Evolutionary conservation across 352 stramenopile genomes (phyloP), one percentile per base, ranked within the genome.

Genomic region (Pythium folliculosum): DNA sequence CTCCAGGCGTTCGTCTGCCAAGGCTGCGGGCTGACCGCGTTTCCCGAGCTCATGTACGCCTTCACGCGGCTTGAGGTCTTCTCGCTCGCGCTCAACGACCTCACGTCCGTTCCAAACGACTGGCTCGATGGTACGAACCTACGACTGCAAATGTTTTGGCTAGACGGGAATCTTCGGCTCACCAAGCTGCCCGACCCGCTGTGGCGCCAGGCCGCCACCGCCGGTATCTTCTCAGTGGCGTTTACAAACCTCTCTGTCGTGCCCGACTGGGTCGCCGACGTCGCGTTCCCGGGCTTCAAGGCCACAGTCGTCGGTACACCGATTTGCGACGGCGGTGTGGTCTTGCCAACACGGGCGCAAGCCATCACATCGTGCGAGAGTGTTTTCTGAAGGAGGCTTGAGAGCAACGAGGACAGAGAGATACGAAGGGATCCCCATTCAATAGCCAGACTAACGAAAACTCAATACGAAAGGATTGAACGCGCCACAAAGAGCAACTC

Each of bases 221-320:
- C 23, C 22, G 44, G 27, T 0, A 37, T 54, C 16, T 45, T 55
- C 27, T 44, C 43, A 1, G 12, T 56, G 17, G 17, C 17, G 14
- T 45, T 2, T 7, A 64, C 57, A n/a, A 64, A 55, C 14, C n/a
- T 64, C n/a, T 49, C 57, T 5, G 45, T 48, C 30, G 30, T 64
- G 17, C 57, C 57, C 1, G 27, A 54, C 8, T 55, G 44, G 43
- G 56, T 53, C 19, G 16, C 43, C 10, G 56, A 54, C 21, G 38
- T 54, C 19, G 56, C 56, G 2, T 32, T n/a, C 3, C 40, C 56
- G 14, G 32, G 50, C 13, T 53, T 63, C 19, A 16, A 35, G 23
- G 23, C 53, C 17, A 47, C 25, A 16, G 56, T 43, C 2, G 16
- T 32, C 10, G 38, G 32, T 6, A 54, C 56, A 2, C 40, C 40